Conservation (phyloP, 2,329 filamentous ascomycete species). For the Rutstroemia sp. region DNA sequence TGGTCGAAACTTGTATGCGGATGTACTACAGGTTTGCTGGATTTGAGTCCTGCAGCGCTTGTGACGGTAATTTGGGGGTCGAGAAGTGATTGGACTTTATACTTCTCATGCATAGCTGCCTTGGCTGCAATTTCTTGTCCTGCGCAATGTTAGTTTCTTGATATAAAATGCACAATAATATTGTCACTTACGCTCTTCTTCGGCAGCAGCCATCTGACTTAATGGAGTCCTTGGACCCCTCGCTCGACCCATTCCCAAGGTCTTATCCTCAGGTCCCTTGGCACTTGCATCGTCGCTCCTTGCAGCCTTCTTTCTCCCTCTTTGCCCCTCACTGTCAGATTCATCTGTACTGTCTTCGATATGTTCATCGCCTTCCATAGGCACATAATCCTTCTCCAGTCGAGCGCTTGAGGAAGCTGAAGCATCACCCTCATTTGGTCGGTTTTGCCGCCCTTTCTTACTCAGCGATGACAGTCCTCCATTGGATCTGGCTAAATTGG, state of each 20-base stretch:
- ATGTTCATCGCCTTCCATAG: slow-evolving; percentile 22
- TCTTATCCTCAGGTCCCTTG: slow-evolving; percentile 30
- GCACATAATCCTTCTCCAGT: slow-evolving; percentile 26
- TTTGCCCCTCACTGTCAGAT: slow-evolving; percentile 59
- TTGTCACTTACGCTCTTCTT: slow-evolving; percentile 64
- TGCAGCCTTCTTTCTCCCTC: slow-evolving; percentile 48
- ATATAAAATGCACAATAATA: background rate
- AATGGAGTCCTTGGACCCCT: slow-evolving; percentile 39
- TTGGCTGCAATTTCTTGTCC: slow-evolving; percentile 19
- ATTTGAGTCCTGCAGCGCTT: slow-evolving; percentile 49
- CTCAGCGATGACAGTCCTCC: slow-evolving; percentile 49
- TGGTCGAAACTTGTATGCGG: slow-evolving; percentile 77
- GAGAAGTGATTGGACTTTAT: slow-evolving; percentile 27
- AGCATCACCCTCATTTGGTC: slow-evolving; percentile 18
- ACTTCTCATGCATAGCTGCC: slow-evolving; percentile 15
- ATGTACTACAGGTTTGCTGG: slow-evolving; percentile 56
- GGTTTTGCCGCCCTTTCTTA: slow-evolving; percentile 18
- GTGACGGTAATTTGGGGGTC: slow-evolving; percentile 62
- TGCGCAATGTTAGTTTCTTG: slow-evolving; percentile 6
- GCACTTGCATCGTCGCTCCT: slow-evolving; percentile 25
- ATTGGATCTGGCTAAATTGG: slow-evolving; percentile 55
- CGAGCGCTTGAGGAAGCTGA: slow-evolving; percentile 13
- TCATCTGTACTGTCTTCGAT: slow-evolving; percentile 29
- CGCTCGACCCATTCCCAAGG: slow-evolving; percentile 28
- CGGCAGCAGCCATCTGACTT: slow-evolving; percentile 64